A percentile compares a stretch with the other conserved stretches of the same genome.
These are phyloP conservation scores for Hymenoscyphus salicellus DNA, from an alignment of 2,329 filamentous ascomycete genomes.

Conservation along the genomic window DNA sequence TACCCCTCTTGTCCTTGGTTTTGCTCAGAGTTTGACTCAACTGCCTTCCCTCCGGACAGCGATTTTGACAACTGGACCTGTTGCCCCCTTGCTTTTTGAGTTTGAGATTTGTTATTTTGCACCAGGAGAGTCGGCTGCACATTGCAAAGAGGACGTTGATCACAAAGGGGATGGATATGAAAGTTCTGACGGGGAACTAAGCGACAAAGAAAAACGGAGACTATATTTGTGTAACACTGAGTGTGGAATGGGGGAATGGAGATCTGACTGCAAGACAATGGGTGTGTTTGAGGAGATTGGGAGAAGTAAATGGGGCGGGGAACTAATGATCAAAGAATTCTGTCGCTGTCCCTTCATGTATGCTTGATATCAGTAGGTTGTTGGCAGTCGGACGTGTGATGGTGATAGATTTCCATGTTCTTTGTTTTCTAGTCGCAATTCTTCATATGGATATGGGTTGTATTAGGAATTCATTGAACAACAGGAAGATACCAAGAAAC, in stretches of 20 bases:
- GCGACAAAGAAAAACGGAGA: neutral
- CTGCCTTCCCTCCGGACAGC: neutral
- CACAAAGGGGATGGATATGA: neutral
- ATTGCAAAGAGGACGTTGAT: neutral
- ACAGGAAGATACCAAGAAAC: too few relatives aligned
- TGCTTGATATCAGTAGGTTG: neutral
- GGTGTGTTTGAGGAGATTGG: neutral
- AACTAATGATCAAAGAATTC: neutral
- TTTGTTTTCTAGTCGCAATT: too few relatives aligned
- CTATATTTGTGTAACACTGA: neutral
- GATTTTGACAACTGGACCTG: neutral
- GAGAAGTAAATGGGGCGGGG: neutral
- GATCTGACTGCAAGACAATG: neutral
- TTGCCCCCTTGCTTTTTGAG: neutral
- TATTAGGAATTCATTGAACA: too few relatives aligned
- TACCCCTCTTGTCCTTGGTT: neutral
- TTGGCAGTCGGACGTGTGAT: too few relatives aligned
- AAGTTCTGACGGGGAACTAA: neutral
- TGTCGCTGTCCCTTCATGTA: neutral
- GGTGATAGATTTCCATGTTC: too few relatives aligned
- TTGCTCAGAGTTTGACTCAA: neutral
- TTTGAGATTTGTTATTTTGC: neutral
- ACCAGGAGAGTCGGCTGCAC: neutral
- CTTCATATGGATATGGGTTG: too few relatives aligned
- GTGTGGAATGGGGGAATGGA: neutral